These are phyloP conservation scores for Xylariaceae sp. DNA, from an alignment of 2,329 filamentous ascomycete species.

Conservation along the genomic window DNA sequence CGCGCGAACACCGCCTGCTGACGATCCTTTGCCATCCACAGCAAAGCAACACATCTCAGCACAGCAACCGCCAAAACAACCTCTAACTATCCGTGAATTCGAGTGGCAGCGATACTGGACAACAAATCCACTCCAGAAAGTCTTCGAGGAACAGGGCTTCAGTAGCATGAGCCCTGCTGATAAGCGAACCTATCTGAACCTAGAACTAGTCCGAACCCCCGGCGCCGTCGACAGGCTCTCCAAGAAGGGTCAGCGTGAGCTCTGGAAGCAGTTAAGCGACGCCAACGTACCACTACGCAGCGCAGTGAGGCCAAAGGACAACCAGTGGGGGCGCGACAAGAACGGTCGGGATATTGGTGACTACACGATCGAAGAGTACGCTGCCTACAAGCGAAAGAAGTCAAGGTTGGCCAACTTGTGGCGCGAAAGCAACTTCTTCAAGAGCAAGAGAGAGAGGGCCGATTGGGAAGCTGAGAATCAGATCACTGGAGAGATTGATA, in stretches of 20 bases:
- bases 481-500: conserved; percentile 19
- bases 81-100: conserved; percentile 56
- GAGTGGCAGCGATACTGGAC: conserved; percentile 54
- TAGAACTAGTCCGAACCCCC: conserved; percentile 50
- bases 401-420: conserved; percentile 51
- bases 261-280: conserved; percentile 63
- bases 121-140: conserved; percentile 56
- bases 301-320: conserved; percentile 40
- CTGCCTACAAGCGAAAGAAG: conserved; percentile 49
- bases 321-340: conserved; percentile 57
- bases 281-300: conserved; percentile 56
- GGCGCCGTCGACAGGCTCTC: conserved; percentile 43
- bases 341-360: conserved; percentile 56
- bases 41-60: conserved; percentile 32
- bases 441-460: conserved; percentile 40
- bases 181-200: conserved; percentile 55
- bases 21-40: conserved; percentile 14
- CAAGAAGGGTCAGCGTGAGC: conserved; percentile 45
- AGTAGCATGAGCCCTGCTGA: conserved; percentile 54
- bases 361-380: conserved; percentile 54
- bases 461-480: conserved; percentile 28
- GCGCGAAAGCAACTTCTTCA: conserved; percentile 53
- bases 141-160: conserved; percentile 52
- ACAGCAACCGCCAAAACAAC: conserved; percentile 40
- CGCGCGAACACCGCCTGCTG: background rate